Evolutionary conservation across 2,329 filamentous ascomycete genomes (phyloP).

Genomic region (Paracoccidioides lutzii): DNA sequence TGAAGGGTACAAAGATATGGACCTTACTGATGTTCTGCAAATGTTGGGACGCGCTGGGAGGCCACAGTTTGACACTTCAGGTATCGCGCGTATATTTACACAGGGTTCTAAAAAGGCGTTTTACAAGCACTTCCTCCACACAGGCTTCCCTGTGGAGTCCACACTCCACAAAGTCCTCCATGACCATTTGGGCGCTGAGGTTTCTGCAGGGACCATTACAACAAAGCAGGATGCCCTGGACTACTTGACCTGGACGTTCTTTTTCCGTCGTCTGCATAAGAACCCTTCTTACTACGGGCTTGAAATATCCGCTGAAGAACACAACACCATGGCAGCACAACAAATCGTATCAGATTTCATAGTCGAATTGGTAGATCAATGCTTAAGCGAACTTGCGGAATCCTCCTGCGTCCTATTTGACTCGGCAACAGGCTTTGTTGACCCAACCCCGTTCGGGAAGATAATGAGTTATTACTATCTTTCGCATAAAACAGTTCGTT

Average conservation of each 20-base stretch:
- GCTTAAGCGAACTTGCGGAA: slow-evolving; percentile 64
- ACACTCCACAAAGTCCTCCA: slow-evolving; percentile 92
- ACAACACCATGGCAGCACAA: slow-evolving; percentile 76
- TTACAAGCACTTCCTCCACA: slow-evolving; percentile 98
- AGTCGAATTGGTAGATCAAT: slow-evolving; percentile 80
- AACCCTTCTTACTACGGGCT: slow-evolving; percentile 97
- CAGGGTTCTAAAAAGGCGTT: slow-evolving; percentile 97
- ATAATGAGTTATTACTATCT: slow-evolving; percentile 99
- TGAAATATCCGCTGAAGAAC: slow-evolving; percentile 82
- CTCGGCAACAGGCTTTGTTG: slow-evolving; percentile 69
- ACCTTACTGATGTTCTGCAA: slow-evolving; percentile 91
- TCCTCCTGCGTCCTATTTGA: slow-evolving; percentile 75
- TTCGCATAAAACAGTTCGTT: slow-evolving; percentile 85
- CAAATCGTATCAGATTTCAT: slow-evolving; percentile 86
- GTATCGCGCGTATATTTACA: slow-evolving; percentile 93
- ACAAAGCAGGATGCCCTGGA: slow-evolving; percentile 96
- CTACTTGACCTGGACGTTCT: slow-evolving; percentile 98
- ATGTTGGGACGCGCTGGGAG: slow-evolving; percentile 94
- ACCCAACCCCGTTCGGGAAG: slow-evolving; percentile 82
- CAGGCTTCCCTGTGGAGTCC: slow-evolving; percentile 93
- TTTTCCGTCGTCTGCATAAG: slow-evolving; percentile 93
- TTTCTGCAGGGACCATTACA: slow-evolving; percentile 80
- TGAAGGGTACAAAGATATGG: slow-evolving; percentile 97
- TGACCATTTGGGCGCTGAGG: slow-evolving; percentile 90
- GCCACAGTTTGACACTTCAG: slow-evolving; percentile 90